Conservation (phyloP, 2,329 filamentous ascomycete genomes). For the Diaporthe citrichinensis region DNA sequence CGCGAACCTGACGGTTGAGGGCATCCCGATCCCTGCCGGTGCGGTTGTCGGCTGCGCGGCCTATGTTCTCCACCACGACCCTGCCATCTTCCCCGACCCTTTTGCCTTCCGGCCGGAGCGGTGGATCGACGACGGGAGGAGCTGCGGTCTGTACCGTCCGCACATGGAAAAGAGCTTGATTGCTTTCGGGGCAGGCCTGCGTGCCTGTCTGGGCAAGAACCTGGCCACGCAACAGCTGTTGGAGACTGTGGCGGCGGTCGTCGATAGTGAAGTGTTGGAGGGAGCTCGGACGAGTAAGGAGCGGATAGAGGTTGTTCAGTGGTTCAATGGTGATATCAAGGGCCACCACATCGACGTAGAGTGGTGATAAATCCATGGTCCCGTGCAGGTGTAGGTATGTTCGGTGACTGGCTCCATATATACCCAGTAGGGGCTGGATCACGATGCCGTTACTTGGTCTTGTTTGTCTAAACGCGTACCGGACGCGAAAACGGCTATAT, state of each 20-base stretch:
- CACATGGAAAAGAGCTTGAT: constrained; percentile 37
- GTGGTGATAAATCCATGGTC: not conserved
- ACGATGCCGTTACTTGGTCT: not conserved
- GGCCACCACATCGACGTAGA: constrained; percentile 35
- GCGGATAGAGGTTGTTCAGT: constrained; percentile 37
- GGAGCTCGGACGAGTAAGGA: constrained; percentile 30
- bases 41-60: constrained; percentile 75
- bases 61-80: constrained; percentile 66
- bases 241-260: not conserved
- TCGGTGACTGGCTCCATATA: not conserved
- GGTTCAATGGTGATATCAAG: constrained; percentile 40
- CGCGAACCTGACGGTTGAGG: constrained; percentile 58
- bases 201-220: constrained; percentile 45
- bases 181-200: constrained; percentile 44
- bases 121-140: constrained; percentile 39
- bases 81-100: constrained; percentile 43
- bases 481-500: not conserved
- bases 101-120: constrained; percentile 43
- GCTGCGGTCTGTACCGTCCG: not conserved
- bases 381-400: not conserved
- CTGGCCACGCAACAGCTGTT: constrained; percentile 41
- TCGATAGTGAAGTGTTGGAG: constrained; percentile 24
- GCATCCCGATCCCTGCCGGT: constrained; percentile 66
- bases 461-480: not conserved
- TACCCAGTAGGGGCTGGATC: not conserved